These are phyloP conservation scores for Aspergillus pseudoviridinutans DNA, from an alignment of 2,329 filamentous ascomycete species.

Conservation along the genomic window DNA sequence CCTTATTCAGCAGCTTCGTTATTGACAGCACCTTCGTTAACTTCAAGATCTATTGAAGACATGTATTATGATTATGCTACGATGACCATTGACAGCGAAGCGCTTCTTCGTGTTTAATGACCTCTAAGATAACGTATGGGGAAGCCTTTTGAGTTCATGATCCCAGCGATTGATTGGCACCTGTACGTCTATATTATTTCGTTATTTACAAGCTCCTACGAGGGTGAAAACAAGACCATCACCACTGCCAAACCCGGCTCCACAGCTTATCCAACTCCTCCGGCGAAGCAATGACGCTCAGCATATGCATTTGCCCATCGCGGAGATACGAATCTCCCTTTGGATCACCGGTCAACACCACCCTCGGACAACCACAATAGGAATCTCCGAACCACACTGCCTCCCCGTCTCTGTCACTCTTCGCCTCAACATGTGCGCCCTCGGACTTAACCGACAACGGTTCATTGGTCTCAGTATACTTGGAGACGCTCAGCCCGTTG, in stretches of 20 bases:
- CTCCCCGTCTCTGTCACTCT: conserved; percentile 8
- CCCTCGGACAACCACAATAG: conserved; percentile 9
- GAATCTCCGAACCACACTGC: conserved; percentile 13
- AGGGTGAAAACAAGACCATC: not conserved
- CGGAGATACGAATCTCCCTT: conserved; percentile 6
- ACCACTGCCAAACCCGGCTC: conserved; percentile 10
- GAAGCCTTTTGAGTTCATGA: not conserved
- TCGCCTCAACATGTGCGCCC: conserved; percentile 6
- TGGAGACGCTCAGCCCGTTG: conserved; percentile 15
- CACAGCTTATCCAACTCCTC: conserved; percentile 15
- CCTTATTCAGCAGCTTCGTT: not conserved
- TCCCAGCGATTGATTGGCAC: not conserved
- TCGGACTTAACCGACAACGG: conserved; percentile 2
- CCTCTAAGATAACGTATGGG: not conserved
- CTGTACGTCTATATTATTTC: not conserved
- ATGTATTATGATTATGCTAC: not conserved
- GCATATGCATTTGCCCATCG: conserved; percentile 1
- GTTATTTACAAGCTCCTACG: not conserved
- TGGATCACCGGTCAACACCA: conserved; percentile 16
- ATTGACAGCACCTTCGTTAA: too few relatives aligned
- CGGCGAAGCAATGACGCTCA: conserved; percentile 13
- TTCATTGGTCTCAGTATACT: conserved; percentile 7
- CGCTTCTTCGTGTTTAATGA: not conserved
- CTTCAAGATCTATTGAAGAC: too few relatives aligned
- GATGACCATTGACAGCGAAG: not conserved